A percentile compares a stretch with the other conserved stretches of the same genome.
These are phyloP conservation scores for Tilletiopsis washingtonensis DNA, from an alignment of 1,284 basidiomycete genomes.

Conservation along the genomic window DNA sequence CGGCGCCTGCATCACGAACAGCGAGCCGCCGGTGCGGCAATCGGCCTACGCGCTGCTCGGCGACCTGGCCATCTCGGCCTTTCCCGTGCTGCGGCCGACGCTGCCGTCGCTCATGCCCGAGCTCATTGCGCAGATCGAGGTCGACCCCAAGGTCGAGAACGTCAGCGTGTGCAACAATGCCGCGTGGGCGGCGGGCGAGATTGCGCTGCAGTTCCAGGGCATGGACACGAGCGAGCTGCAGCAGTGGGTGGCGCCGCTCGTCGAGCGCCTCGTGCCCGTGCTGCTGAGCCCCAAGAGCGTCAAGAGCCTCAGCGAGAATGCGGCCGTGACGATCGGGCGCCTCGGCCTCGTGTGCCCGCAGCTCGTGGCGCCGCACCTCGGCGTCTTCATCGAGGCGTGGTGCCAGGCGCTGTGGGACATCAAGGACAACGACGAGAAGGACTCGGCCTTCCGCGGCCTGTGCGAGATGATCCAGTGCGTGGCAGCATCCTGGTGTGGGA, in stretches of 20 bases:
- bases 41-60: conserved; percentile 95
- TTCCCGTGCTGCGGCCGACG: conserved; percentile 66
- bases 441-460: conserved; percentile 95
- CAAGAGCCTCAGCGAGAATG: conserved; percentile 90
- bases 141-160: conserved; percentile 81
- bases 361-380: conserved; percentile 79
- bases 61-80: conserved; percentile 94
- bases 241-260: conserved; percentile 56
- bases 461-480: conserved; percentile 93
- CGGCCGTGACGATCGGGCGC: conserved; percentile 96
- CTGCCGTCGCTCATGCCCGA: conserved; percentile 80
- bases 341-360: conserved; percentile 85
- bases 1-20: conserved; percentile 55
- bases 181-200: conserved; percentile 98
- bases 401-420: conserved; percentile 96
- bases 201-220: conserved; percentile 55
- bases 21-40: conserved; percentile 88
- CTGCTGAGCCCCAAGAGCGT: conserved; percentile 82
- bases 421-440: conserved; percentile 98
- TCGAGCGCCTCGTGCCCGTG: conserved; percentile 83
- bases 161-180: conserved; percentile 98
- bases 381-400: conserved; percentile 89
- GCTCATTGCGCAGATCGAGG: conserved; percentile 79
- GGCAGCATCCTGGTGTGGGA: no score
- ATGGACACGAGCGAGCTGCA: conserved; percentile 20